phyloP scores from a whole-genome alignment of 495 filamentous ascomycete species.

The Penicillium fimorum region DNA sequence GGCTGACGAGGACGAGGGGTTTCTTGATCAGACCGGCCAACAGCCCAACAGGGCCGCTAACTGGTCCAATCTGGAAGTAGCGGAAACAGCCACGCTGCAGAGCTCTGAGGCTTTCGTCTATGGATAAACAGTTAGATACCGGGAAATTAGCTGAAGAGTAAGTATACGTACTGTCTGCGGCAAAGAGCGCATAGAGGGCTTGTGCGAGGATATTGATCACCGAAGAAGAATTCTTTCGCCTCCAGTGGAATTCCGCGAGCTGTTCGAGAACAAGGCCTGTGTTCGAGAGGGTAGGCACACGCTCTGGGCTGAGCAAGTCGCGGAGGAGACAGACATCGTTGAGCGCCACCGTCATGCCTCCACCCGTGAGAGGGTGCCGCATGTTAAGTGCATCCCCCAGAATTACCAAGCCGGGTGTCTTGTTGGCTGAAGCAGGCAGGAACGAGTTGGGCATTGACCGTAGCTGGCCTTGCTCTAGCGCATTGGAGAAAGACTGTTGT shows the following conservation, averaged over 20 bases:
- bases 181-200: conserved; percentile 87
- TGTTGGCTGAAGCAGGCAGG: conserved; percentile 72
- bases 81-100: conserved; percentile 90
- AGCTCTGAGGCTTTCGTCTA: conserved; percentile 68
- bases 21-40: conserved; percentile 79
- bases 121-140: conserved; percentile 5
- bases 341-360: conserved; percentile 94
- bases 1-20: conserved; percentile 77
- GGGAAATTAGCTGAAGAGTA: background rate
- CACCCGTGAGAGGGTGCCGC: conserved; percentile 91
- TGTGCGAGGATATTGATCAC: conserved; percentile 96
- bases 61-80: conserved; percentile 81
- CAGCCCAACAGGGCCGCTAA: conserved; percentile 76
- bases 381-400: conserved; percentile 95
- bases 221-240: conserved; percentile 71
- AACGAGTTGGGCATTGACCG: conserved; percentile 92
- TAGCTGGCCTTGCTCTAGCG: conserved; percentile 70
- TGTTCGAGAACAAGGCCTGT: conserved; percentile 60
- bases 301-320: conserved; percentile 63
- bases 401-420: conserved; percentile 71
- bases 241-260: conserved; percentile 82
- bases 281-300: conserved; percentile 68
- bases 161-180: conserved; percentile 63
- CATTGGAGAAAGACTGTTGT: conserved; percentile 69
- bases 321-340: conserved; percentile 80